Conservation (phyloP, 352 stramenopile genomes). For the Phytophthora pseudosyringae region DNA sequence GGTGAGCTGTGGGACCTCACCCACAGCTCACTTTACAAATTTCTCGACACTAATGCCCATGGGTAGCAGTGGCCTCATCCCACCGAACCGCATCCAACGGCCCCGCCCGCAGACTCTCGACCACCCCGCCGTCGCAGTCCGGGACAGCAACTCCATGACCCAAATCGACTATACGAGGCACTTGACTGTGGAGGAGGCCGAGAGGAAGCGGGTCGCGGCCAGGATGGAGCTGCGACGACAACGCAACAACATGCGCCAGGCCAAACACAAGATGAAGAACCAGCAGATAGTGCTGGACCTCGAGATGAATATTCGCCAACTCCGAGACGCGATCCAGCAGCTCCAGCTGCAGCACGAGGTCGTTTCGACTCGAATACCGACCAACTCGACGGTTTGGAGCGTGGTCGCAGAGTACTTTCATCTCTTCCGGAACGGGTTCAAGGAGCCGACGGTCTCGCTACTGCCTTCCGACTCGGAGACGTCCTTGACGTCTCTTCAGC, state of each 20-base stretch:
- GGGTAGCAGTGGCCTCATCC: too few species aligned
- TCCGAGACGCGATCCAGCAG: slow-evolving; percentile 17
- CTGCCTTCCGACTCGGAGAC: background rate
- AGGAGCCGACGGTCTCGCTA: background rate
- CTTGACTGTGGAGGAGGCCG: background rate
- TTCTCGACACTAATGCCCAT: too few species aligned
- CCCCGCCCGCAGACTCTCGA: background rate
- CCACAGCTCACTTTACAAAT: too few species aligned
- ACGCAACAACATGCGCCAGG: slow-evolving; percentile 19
- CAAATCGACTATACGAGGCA: background rate
- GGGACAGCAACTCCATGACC: too few species aligned
- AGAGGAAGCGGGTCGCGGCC: background rate
- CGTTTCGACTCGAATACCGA: slow-evolving; percentile 5
- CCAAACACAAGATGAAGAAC: slow-evolving; percentile 25
- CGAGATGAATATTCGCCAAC: slow-evolving; percentile 7
- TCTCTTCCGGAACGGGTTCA: slow-evolving; percentile 21
- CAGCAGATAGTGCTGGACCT: slow-evolving; percentile 12
- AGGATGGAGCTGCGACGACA: slow-evolving; percentile 10
- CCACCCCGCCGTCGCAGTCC: too few species aligned
- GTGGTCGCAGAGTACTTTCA: slow-evolving; percentile 20
- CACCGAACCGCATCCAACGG: too few species aligned
- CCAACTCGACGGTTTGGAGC: slow-evolving; percentile 17
- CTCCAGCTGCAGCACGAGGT: slow-evolving; percentile 10
- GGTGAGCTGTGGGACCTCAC: too few species aligned
- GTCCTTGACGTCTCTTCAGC: background rate